Evolutionary conservation across 352 stramenopile species (phyloP).

Genomic region (Achlya hypogyna): DNA sequence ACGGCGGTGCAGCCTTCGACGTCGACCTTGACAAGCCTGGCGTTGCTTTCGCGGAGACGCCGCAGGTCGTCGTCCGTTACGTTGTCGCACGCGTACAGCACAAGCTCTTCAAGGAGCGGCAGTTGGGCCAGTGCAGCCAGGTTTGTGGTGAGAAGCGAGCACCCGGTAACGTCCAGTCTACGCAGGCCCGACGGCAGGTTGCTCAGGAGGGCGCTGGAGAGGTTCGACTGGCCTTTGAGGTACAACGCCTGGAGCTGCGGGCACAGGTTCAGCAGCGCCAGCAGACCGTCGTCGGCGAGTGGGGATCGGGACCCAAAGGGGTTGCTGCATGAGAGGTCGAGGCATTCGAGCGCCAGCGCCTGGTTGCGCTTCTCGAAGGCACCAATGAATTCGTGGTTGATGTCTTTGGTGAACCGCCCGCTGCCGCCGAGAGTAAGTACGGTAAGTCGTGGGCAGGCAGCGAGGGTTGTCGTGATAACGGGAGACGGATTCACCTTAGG

Average conservation of each 20-base stretch:
- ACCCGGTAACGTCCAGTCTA: slow-evolving; percentile 9
- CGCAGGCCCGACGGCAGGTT: background rate
- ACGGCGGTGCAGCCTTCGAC: background rate
- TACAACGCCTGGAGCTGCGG: slow-evolving; percentile 1
- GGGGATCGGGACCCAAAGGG: slow-evolving; percentile 19
- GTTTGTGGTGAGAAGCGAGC: background rate
- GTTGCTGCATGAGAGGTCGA: slow-evolving; percentile 20
- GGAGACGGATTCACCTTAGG: background rate
- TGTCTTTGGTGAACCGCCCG: slow-evolving; percentile 12
- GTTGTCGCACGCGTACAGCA: slow-evolving; percentile 8
- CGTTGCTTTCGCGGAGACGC: background rate
- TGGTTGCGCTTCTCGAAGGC: background rate
- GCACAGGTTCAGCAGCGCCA: background rate
- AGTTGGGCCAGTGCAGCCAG: background rate
- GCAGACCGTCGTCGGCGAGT: slow-evolving; percentile 10
- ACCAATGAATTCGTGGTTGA: background rate
- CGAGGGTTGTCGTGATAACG: background rate
- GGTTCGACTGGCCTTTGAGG: slow-evolving; percentile 17
- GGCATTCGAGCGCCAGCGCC: background rate
- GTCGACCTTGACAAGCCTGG: slow-evolving; percentile 16
- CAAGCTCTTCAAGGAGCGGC: background rate
- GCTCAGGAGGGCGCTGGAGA: background rate
- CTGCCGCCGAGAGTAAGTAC: slow-evolving; percentile 11
- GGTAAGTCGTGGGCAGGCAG: background rate
- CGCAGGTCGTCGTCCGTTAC: background rate